Evolutionary conservation across 1,284 basidiomycete genomes (phyloP), one percentile per base, ranked within the genome.

Genomic region (Moesziomyces antarcticus): DNA sequence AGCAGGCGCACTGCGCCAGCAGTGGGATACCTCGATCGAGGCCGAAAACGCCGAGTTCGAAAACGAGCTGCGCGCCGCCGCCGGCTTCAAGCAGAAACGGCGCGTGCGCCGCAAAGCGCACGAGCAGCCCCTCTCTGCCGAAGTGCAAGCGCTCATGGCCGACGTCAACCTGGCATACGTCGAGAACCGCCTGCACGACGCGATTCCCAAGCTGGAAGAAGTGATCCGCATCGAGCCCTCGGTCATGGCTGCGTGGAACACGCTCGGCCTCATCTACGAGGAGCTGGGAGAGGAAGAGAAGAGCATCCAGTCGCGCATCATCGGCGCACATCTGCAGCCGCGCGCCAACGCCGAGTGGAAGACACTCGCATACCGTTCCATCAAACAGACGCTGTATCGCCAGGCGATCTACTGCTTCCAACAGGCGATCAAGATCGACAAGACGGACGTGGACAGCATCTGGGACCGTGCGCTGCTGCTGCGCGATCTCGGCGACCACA

Each of bases 221-320:
- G 92, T 97, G 71, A 94, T 98, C 60, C 89, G 93, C 10, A 93
- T 95, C 59, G 95, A 98, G 83, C 93, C 94, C 2, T 89, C 91
- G 35, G 92, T 93, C 10, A 87, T 88, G 5, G 85, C 89, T 5
- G 93, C 94, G 0, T 97, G 95, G 94, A 89, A 89, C 10, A 92
- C 94, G 0, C 88, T 97, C 4, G 92, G 91, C 1, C 89, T 91
- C 68, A 92, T 91, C 74, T 91, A 92, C 77, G 88, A 89, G 27
- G 91, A 93, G 73, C 85, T 89, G 76, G 87, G 87, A 1, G 89
- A 95, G 60, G 82, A 85, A 3, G 88, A 91, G 55, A 91, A 91
- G 71, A 91, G 90, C 0, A 86, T 97, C 14, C 93, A 94, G 82
- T 88, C 94, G 63, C 88, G 91, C 41, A 93, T 97, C 63, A 92